Conservation (phyloP, 495 filamentous ascomycete genomes). For the Penicillium atrosanguineum region DNA sequence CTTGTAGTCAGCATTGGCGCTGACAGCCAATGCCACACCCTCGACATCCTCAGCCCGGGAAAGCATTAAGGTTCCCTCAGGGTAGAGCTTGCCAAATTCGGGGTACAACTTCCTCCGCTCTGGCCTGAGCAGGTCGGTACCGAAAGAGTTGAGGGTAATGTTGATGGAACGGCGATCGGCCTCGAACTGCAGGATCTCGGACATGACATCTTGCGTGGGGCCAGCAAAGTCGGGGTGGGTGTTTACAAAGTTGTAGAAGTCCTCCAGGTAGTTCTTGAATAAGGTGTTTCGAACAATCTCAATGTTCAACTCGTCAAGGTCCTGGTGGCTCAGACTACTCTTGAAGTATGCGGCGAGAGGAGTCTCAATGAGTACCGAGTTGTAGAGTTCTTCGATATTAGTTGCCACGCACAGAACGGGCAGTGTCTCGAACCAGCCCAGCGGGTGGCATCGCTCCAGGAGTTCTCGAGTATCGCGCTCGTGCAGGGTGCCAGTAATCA, state of each 20-base stretch:
- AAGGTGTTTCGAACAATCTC: constrained; percentile 98
- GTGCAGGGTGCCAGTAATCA: constrained; percentile 97
- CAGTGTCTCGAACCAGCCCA: constrained; percentile 99
- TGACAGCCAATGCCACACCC: constrained; percentile 86
- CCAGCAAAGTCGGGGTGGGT: constrained; percentile 78
- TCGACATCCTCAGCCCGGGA: constrained; percentile 95
- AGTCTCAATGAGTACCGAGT: constrained; percentile 94
- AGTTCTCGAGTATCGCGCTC: constrained; percentile 96
- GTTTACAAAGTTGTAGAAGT: constrained; percentile 91
- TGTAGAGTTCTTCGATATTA: constrained; percentile 98
- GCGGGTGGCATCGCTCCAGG: constrained; percentile 90
- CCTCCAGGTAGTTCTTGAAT: constrained; percentile 99
- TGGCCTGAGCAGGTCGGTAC: constrained; percentile 89
- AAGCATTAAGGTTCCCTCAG: constrained; percentile 92
- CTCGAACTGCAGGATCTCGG: constrained; percentile 92
- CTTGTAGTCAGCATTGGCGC: constrained; percentile 89
- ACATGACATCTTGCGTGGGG: constrained; percentile 91
- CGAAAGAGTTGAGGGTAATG: constrained; percentile 98
- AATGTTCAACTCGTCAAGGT: constrained; percentile 98
- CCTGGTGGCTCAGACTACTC: constrained; percentile 86
- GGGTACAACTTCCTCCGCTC: constrained; percentile 97
- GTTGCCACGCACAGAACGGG: constrained; percentile 96
- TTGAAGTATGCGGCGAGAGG: constrained; percentile 97
- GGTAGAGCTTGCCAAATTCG: constrained; percentile 82
- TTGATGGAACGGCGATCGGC: constrained; percentile 96